phyloP scores from a whole-genome alignment of 2,329 filamentous ascomycete species.

The Karstenula rhodostoma region DNA sequence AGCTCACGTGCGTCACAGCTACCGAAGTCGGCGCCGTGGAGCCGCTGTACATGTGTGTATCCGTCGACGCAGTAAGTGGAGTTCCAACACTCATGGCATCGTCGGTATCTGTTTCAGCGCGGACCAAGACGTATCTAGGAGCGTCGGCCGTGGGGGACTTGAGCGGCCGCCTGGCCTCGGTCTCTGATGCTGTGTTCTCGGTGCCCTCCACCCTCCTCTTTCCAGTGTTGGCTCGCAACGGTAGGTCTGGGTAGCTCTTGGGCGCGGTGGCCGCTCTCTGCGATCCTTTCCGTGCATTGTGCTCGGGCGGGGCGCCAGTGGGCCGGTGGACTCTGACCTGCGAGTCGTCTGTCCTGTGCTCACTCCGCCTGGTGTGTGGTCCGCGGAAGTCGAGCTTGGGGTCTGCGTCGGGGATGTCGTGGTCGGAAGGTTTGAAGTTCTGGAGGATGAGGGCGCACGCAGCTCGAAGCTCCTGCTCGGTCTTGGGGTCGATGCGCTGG shows the following conservation, averaged over 20 bases:
- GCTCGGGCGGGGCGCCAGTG: constrained; percentile 41
- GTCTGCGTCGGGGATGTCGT: constrained; percentile 47
- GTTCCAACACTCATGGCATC: constrained; percentile 48
- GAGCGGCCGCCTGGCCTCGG: constrained; percentile 29
- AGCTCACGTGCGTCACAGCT: constrained; percentile 48
- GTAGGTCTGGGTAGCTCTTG: constrained; percentile 38
- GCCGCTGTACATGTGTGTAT: constrained; percentile 45
- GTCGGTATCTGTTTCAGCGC: constrained; percentile 40
- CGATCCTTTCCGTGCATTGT: constrained; percentile 33
- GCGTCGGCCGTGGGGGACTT: constrained; percentile 32
- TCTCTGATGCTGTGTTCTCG: constrained; percentile 34
- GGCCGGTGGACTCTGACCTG: constrained; percentile 37
- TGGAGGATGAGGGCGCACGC: constrained; percentile 56
- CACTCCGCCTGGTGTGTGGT: constrained; percentile 30
- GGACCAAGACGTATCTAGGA: constrained; percentile 27
- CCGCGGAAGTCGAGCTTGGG: constrained; percentile 47
- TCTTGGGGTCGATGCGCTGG: constrained; percentile 51
- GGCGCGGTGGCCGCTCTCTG: constrained; percentile 35
- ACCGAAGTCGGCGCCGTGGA: constrained; percentile 55
- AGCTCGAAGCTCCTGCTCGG: constrained; percentile 55
- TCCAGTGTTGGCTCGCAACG: constrained; percentile 43
- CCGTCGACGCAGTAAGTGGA: constrained; percentile 52
- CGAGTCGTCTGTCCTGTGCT: constrained; percentile 28
- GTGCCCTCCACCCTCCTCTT: constrained; percentile 39
- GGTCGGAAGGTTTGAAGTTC: constrained; percentile 51